Evolutionary conservation across 2,329 filamentous ascomycete species (phyloP), one percentile per base, ranked within the genome.

Genomic region (Penicillium sp.): DNA sequence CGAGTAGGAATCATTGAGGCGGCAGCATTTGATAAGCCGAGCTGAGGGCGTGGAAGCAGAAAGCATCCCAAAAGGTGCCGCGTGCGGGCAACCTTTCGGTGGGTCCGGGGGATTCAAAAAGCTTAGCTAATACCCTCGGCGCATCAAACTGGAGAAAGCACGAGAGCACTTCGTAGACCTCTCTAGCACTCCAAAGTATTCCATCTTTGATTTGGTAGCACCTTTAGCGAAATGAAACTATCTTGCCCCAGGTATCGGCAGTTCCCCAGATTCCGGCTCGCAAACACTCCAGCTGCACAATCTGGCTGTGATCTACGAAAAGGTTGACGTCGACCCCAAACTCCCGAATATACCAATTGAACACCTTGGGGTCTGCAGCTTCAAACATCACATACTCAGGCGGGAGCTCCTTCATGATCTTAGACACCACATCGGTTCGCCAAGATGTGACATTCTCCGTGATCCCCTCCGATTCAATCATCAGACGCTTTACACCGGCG

Each of bases 381-480:
- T 84, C 81, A 61, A 84, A 83, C 81, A 84, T 84, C 53, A 84
- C 79, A 18, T 76, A 79, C 56, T 84, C 81, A 10, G 70, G 57
- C 0, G 80, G 79, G 18, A 83, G 53, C 45, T 83, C 80, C 49
- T 77, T 75, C 67, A 84, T 70, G 42, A 83, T 81, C 27, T 67
- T 66, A 39, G 80, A 79, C 14, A 84, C 81, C 2, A 83, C 80
- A 59, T 84, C 81, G 2, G 80, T 84, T 52, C 80, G 71, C 82
- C 82, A 83, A 8, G 67, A 73, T 48, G 68, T 71, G 6, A 84
- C 80, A 49, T 83, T 84, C 70, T 83, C 81, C 0, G 81, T 84
- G 58, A 84, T 84, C 0, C 81, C 81, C 67, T 84, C 81, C n/a
- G 80, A 83, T 63, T 85, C 81, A 51, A 83, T 81, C 81, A 84